Evolutionary conservation across 805 yeast genomes (phyloP).

Genomic region (Candida cerambycidarum): DNA sequence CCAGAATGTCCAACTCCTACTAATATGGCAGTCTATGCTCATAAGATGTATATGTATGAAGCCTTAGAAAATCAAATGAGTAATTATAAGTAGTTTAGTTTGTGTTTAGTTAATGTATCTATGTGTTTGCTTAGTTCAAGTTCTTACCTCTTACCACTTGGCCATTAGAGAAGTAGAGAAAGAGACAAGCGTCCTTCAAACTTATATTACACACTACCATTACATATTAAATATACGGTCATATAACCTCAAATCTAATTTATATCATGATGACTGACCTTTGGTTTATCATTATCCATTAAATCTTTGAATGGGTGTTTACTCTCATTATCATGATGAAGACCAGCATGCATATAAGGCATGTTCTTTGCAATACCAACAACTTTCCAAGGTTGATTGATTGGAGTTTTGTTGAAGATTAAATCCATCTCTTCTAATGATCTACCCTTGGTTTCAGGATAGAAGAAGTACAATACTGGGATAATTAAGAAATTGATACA

Average conservation of each 20-base stretch:
- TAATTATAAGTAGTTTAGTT: too few species aligned
- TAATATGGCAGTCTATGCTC: constrained; percentile 24
- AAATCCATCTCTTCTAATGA: constrained; percentile 71
- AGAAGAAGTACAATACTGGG: constrained; percentile 58
- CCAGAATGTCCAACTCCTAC: constrained; percentile 27
- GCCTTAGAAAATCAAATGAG: not conserved
- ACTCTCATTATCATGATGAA: constrained; percentile 7
- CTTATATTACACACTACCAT: constrained; percentile 3
- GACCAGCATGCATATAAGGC: constrained; percentile 22
- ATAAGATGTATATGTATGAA: constrained; percentile 21
- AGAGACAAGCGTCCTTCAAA: not conserved
- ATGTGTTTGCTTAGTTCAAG: too few species aligned
- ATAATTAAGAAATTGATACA: constrained; percentile 54
- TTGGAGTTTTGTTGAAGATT: constrained; percentile 28
- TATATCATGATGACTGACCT: constrained; percentile 3
- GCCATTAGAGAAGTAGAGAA: too few species aligned
- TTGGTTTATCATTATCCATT: constrained; percentile 11
- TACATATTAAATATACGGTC: not conserved
- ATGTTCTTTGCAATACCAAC: constrained; percentile 27
- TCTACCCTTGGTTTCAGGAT: constrained; percentile 78
- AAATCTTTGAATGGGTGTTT: constrained; percentile 3
- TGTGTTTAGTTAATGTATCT: too few species aligned
- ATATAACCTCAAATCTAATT: too few species aligned
- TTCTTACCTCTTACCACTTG: too few species aligned
- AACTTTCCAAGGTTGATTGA: constrained; percentile 30